Evolutionary conservation across 2,329 filamentous ascomycete genomes (phyloP).

Genomic region (Apiospora pterosperma): DNA sequence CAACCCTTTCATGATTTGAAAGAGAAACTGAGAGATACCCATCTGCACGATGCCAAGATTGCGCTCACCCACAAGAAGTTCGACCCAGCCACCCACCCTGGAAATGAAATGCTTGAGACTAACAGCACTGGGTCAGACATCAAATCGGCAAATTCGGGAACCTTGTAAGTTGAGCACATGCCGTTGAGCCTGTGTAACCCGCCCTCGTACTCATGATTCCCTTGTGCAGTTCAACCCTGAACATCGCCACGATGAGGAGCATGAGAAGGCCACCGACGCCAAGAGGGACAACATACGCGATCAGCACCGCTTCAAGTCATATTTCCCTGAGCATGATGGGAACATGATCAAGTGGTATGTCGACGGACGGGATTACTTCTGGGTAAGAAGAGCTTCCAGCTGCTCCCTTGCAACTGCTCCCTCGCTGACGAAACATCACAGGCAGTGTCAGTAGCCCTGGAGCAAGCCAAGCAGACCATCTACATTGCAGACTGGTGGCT

Average conservation of each 20-base stretch:
- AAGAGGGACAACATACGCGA: slow-evolving; percentile 73
- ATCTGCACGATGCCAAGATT: slow-evolving; percentile 56
- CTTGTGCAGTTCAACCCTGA: slow-evolving; percentile 67
- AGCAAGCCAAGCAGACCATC: slow-evolving; percentile 85
- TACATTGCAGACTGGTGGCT: slow-evolving; percentile 99
- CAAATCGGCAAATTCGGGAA: slow-evolving; percentile 63
- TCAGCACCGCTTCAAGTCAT: slow-evolving; percentile 81
- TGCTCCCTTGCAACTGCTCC: slow-evolving; percentile 5
- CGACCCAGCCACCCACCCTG: slow-evolving; percentile 2
- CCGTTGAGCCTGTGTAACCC: slow-evolving; percentile 4
- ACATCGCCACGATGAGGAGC: slow-evolving; percentile 90
- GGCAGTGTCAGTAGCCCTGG: slow-evolving; percentile 85
- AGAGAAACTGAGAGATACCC: slow-evolving; percentile 52
- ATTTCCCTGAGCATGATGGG: slow-evolving; percentile 79
- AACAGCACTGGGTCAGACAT: slow-evolving; percentile 32
- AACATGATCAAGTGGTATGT: slow-evolving; percentile 97
- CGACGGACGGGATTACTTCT: slow-evolving; percentile 92
- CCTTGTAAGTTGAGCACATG: slow-evolving; percentile 39
- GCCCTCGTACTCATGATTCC: slow-evolving; percentile 9
- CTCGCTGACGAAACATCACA: slow-evolving; percentile 12
- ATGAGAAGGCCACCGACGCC: slow-evolving; percentile 78
- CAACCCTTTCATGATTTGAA: slow-evolving; percentile 40
- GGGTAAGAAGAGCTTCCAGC: slow-evolving; percentile 42
- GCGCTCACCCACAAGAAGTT: slow-evolving; percentile 58
- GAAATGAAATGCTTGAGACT: neutral